A percentile compares a stretch with the other conserved stretches of the same genome.
These are phyloP conservation scores for Leccinum laetum DNA, from an alignment of 1,284 basidiomycete species.

Conservation along the genomic window DNA sequence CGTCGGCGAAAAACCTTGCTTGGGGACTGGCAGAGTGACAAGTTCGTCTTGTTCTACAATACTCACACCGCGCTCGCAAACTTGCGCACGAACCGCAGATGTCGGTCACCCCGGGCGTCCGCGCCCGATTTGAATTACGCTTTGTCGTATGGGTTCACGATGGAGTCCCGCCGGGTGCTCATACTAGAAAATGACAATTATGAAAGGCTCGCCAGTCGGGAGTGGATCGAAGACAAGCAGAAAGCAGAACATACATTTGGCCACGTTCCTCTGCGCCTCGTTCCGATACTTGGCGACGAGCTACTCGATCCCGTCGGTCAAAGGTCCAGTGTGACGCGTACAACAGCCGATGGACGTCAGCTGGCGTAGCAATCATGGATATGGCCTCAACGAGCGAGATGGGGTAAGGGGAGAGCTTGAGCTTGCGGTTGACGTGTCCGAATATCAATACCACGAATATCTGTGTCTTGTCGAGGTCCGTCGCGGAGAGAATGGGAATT, in stretches of 20 bases:
- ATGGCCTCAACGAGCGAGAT: no score
- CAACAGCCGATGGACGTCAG: conserved; percentile 67
- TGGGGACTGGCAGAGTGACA: no score
- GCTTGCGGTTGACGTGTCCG: no score
- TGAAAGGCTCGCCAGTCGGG: not conserved
- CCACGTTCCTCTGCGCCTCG: conserved; percentile 26
- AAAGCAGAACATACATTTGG: not conserved
- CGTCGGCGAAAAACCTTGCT: no score
- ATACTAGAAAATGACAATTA: conserved; percentile 52
- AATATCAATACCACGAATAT: no score
- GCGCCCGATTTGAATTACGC: conserved; percentile 68
- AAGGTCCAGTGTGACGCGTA: conserved; percentile 87
- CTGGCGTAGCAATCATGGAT: conserved; percentile 91
- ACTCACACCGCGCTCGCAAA: conserved; percentile 89
- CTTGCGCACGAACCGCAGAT: no score
- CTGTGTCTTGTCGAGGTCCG: no score
- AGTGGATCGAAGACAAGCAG: not conserved
- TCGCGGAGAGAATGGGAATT: no score
- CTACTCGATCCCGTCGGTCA: conserved; percentile 51
- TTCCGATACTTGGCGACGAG: no score
- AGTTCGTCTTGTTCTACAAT: conserved; percentile 92
- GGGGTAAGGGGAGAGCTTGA: no score
- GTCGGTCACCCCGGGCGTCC: conserved; percentile 52
- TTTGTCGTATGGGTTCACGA: conserved; percentile 90
- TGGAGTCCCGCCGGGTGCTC: conserved; percentile 96